A percentile compares a stretch with the other conserved stretches of the same genome.
phyloP scores from a whole-genome alignment of 345 rosid genomes.

The Populus nigra region DNA sequence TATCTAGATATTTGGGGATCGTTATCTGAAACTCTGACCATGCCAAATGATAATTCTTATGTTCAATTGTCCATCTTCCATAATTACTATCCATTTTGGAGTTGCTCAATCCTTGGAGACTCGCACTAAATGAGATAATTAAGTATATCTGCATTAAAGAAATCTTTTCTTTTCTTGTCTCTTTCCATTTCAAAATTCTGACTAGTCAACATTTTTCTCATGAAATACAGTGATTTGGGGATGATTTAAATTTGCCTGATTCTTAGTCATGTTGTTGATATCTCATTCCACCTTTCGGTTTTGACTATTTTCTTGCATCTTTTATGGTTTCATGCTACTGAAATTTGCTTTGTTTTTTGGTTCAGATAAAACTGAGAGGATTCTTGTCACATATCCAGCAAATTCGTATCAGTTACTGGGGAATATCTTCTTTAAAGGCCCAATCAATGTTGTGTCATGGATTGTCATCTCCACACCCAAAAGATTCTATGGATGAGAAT shows the following conservation, averaged over 20 bases:
- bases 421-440: constrained; percentile 67
- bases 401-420: constrained; percentile 91
- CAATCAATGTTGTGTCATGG: constrained; percentile 59
- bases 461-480: constrained; percentile 80
- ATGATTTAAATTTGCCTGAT: neutral
- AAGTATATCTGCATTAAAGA: neutral
- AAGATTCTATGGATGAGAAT: constrained; percentile 65
- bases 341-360: constrained; percentile 6
- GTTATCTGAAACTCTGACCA: neutral
- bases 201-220: neutral
- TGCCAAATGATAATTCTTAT: neutral
- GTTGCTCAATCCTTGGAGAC: neutral
- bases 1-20: neutral
- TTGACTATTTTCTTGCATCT: neutral
- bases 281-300: neutral
- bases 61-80: neutral
- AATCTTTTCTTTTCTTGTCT: neutral
- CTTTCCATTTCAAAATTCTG: neutral
- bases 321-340: neutral
- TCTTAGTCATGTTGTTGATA: neutral
- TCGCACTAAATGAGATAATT: neutral
- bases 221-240: neutral
- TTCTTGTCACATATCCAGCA: constrained; percentile 91
- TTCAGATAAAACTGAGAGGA: constrained; percentile 92
- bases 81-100: neutral